Evolutionary conservation across 345 rosid genomes (phyloP), one percentile per base, ranked within the genome.

Genomic region (Alliaria petiolata): DNA sequence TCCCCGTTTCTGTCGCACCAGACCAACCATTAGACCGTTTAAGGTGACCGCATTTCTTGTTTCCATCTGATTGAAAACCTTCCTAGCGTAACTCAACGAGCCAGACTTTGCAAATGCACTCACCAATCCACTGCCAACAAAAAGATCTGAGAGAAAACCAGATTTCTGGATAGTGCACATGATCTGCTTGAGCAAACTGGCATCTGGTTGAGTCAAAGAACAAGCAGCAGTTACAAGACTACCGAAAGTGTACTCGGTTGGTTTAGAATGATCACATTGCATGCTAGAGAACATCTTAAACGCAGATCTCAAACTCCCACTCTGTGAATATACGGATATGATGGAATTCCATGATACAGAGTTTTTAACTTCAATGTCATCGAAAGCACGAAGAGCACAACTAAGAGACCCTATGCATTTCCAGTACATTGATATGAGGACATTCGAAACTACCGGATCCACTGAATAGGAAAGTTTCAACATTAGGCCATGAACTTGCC

Each of bases 21-120:
- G 75, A 80, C 96, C 98, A 81, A 84, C 89, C 92, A 93, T 90
- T 74, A 93, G 67, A 22, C 96, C 93, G 57, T 93, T 89, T 86
- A 90, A 53, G 28, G 93, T 84, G 70, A 90, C 88, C 1, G 81
- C 91, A 69, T 90, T 93, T 80, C 77, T 84, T 46, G 62, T 57
- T 56, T 71, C 81, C 96, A 90, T 82, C 81, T 81, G 85, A 78
- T 75, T 72, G 76, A 89, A 85, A 71, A 89, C 79, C 71, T 76
- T 81, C 75, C 46, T 81, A 47, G 98, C 96, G 71, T 77, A 74
- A 76, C 77, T 78, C 49, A 82, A 55, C 47, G 80, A 71, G 16
- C 93, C 96, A 67, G 75, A 75, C 84, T 82, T 85, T 51, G 96
- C 85, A 79, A 93, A 86, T 33, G 88, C 98, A 70, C 81, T 80